Evolutionary conservation across 768 basidiomycete genomes (phyloP).

Genomic region (Boletus vinaceobasis): DNA sequence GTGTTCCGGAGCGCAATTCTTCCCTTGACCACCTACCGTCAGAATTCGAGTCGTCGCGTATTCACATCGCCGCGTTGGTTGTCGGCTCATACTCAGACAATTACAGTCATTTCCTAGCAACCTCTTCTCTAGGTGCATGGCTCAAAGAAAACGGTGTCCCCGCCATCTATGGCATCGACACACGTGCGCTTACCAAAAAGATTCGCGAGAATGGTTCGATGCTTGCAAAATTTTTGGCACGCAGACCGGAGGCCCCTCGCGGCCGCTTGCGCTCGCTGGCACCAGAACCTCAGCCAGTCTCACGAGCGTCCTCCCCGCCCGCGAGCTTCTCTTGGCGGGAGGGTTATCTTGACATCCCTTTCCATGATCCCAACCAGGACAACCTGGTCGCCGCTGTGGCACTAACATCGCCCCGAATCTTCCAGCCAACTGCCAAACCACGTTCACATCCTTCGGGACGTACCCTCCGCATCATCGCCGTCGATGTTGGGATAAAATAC

Average conservation of each 20-base stretch:
- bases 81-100: slow-evolving; percentile 93
- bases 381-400: slow-evolving; percentile 94
- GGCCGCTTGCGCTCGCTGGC: slow-evolving; percentile 35
- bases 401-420: slow-evolving; percentile 60
- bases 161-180: slow-evolving; percentile 94
- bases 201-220: slow-evolving; percentile 93
- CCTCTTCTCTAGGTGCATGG: slow-evolving; percentile 85
- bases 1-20: slow-evolving; percentile 72
- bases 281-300: slow-evolving; percentile 39
- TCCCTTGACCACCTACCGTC: slow-evolving; percentile 55
- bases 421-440: slow-evolving; percentile 54
- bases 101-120: slow-evolving; percentile 92
- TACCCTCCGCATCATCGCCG: slow-evolving; percentile 76
- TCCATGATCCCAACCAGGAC: slow-evolving; percentile 80
- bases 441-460: slow-evolving; percentile 77
- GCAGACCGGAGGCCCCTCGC: slow-evolving; percentile 45
- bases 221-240: slow-evolving; percentile 79
- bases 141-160: slow-evolving; percentile 93
- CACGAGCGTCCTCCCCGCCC: slow-evolving; percentile 53
- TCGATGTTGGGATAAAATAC: slow-evolving; percentile 99
- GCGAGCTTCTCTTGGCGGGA: slow-evolving; percentile 68
- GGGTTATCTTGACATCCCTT: slow-evolving; percentile 78
- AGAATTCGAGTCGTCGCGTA: slow-evolving; percentile 92
- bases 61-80: slow-evolving; percentile 89
- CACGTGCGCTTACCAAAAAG: slow-evolving; percentile 93